Conservation (phyloP, 352 stramenopile species). For the Globisporangium megalacanthum region DNA sequence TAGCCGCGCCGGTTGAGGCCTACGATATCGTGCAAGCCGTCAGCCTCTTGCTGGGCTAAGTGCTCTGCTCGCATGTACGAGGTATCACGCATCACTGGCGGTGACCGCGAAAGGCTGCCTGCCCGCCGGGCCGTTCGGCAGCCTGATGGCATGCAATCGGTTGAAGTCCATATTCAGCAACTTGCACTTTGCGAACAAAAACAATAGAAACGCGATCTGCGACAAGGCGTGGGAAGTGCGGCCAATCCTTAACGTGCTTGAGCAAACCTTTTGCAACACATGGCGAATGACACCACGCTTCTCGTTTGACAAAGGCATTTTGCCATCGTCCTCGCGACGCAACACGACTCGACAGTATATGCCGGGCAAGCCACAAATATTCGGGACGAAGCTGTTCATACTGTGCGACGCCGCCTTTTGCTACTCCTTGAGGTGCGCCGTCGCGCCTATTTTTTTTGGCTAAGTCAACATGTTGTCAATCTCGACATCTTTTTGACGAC, state of each 20-base stretch:
- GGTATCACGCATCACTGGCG: slow-evolving; percentile 19
- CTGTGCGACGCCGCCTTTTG: slow-evolving; percentile 13
- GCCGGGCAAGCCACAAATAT: slow-evolving; percentile 28
- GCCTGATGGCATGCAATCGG: slow-evolving; percentile 17
- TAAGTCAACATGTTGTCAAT: neutral
- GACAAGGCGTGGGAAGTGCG: slow-evolving; percentile 22
- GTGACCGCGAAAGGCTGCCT: slow-evolving; percentile 13
- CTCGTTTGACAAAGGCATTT: slow-evolving; percentile 25
- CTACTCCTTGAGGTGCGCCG: slow-evolving; percentile 13
- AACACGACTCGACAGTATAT: slow-evolving; percentile 31
- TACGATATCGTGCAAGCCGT: too few relatives aligned
- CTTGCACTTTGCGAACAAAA: slow-evolving; percentile 20
- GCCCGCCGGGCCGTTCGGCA: slow-evolving; percentile 11
- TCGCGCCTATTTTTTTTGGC: neutral
- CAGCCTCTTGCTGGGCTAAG: too few relatives aligned
- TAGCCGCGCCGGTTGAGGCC: too few relatives aligned
- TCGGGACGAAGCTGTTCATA: slow-evolving; percentile 28
- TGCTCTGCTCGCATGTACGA: too few relatives aligned
- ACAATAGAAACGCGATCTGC: neutral
- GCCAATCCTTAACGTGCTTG: slow-evolving; percentile 5
- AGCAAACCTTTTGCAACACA: slow-evolving; percentile 4
- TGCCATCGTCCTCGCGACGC: slow-evolving; percentile 15
- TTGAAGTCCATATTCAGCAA: slow-evolving; percentile 17
- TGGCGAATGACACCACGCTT: slow-evolving; percentile 13
- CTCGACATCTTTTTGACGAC: slow-evolving; percentile 7